Percentiles rank a stretch among this genome's conserved stretches.
These are phyloP conservation scores for Aspergillus ibericus DNA, from an alignment of 2,329 filamentous ascomycete species.

Conservation along the genomic window DNA sequence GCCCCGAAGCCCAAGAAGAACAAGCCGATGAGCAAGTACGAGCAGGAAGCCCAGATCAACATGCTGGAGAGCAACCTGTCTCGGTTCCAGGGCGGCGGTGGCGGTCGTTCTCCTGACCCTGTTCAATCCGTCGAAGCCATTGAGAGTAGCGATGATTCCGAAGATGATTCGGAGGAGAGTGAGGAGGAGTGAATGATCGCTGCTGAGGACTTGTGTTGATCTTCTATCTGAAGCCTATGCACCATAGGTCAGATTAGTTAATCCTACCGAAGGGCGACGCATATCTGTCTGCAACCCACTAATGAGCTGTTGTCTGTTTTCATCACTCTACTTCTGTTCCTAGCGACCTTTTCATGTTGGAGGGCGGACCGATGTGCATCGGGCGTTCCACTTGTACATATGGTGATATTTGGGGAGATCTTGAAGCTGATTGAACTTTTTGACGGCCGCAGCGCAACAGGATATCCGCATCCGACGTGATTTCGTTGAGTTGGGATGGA, in stretches of 20 bases:
- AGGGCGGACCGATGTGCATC: conserved; percentile 10
- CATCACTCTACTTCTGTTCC: not conserved
- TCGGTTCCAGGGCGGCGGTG: conserved; percentile 46
- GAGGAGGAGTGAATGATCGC: conserved; percentile 47
- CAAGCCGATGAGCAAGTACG: conserved; percentile 53
- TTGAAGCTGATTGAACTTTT: not conserved
- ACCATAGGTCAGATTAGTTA: not conserved
- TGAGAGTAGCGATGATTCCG: conserved; percentile 49
- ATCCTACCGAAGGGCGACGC: conserved; percentile 10
- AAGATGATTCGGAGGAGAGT: conserved; percentile 51
- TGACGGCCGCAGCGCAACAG: conserved; percentile 1
- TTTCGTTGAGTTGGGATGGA: not conserved
- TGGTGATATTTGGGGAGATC: conserved; percentile 8
- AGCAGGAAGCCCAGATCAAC: conserved; percentile 53
- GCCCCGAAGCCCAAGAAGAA: conserved; percentile 51
- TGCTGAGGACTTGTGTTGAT: not conserved
- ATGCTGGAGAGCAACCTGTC: conserved; percentile 49
- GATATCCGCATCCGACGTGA: not conserved
- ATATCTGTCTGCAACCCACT: conserved; percentile 13
- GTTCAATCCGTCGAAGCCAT: conserved; percentile 45
- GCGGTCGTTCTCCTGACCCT: conserved; percentile 44
- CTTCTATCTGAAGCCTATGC: not conserved
- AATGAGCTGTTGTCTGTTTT: conserved; percentile 4
- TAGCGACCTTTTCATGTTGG: not conserved
- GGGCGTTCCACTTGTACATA: conserved; percentile 24